Evolutionary conservation across 1,284 basidiomycete genomes (phyloP), one percentile per base, ranked within the genome.

Genomic region (Ustilago cynodontis): DNA sequence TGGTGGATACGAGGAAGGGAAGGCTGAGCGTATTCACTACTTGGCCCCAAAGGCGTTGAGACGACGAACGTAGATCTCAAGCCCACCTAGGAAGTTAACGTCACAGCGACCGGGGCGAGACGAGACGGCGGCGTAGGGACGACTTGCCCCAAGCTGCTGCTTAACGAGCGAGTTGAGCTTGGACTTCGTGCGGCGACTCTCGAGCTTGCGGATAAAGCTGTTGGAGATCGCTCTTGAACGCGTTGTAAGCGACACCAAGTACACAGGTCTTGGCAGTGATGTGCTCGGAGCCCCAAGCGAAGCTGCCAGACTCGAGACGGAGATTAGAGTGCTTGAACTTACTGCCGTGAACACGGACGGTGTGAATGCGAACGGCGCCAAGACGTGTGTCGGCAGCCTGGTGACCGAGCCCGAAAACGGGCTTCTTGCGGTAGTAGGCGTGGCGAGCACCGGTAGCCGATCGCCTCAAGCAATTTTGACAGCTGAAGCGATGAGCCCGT

Each of bases 331-430:
- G 69, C 82, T 85, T 85, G 73, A 85, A 75, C 82, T 85, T 85
- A 49, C 84, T 83, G 50, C 84, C 84, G 33, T 83, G 82, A 39
- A 85, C 84, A 37, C 84, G 84, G 61, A 85, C 81, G 43, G 82
- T 77, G 82, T 85, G 84, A 59, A 85, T 85, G 33, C 84, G 79
- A 82, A 85, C 85, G 64, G 82, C 67, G 31, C 84, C 84, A 57
- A 85, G 79, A 78, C 84, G 82, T 53, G 84, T 85, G 83, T 85
- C 85, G 71, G 84, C 82, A 41, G 84, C 72, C 80, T 85, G 84
- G 65, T 83, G 84, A 65, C 82, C 84, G 65, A 85, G 79, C 82
- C 85, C 84, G 68, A 84, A 83, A 59, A 78, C 74, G 49, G 83
- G 80, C 84, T 85, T 85, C 82, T 85, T 85, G 71, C 83, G 81